Evolutionary conservation across 2,329 filamentous ascomycete species (phyloP), one percentile per base, ranked within the genome.

Genomic region (Pseudopyricularia cyperi): DNA sequence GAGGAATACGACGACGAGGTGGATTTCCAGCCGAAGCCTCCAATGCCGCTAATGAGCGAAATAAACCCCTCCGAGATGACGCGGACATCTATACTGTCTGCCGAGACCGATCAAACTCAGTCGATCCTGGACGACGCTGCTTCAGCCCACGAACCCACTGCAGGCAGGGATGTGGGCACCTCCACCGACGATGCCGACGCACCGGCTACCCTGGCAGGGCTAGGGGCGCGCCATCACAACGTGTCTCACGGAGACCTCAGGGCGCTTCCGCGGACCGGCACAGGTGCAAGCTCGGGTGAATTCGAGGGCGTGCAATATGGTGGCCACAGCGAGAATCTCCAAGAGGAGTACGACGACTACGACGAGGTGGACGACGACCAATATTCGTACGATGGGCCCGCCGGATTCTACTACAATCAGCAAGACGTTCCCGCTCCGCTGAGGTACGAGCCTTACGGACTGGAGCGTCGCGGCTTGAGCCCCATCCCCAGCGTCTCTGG

Each of bases 401-500:
- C 65, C 46, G 69, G 71, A 57, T 67, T 71, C 48, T 79, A 77
- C 57, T 80, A 78, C 58, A 73, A 69, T 57, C 74, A 73, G 3
- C 80, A 83, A 58, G 78, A 83, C 55, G 80, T 84, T 2, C 80
- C 80, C 2, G 76, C 79, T 3, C 80, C 79, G 15, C 66, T 82
- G 28, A 79, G 78, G 57, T 85, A 85, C 58, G 74, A 82, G n/a
- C 79, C 83, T 1, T 83, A 87, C 56, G 77, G 83, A 59, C 75
- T 80, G 11, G 80, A 85, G 58, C 76, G 80, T 51, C 83, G 87
- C 42, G 84, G 82, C 11, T 69, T 94, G 48, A 96, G 90, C 62
- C 91, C 91, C 0, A 90, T 95, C 54, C 90, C 93, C 58, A 96
- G 90, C 60, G 87, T 95, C 15, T 91, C 89, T 11, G 93, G 90